Evolutionary conservation across 257 asterid species (phyloP).

Genomic region (Asclepias syriaca): DNA sequence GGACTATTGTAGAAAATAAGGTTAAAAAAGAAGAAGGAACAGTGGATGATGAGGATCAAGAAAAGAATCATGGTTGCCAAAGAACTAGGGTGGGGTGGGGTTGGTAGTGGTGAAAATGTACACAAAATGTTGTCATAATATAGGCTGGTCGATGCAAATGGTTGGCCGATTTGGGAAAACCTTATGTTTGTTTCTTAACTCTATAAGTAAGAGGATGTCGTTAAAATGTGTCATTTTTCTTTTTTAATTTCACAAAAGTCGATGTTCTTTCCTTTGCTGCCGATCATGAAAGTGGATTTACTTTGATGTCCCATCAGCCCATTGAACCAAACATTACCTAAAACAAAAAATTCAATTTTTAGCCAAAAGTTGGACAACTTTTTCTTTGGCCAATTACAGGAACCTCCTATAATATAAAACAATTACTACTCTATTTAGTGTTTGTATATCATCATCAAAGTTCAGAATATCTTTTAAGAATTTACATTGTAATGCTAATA

Average conservation of each 20-base stretch:
- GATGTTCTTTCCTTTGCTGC: neutral
- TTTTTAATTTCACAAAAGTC: neutral
- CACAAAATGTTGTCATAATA: conserved; percentile 2
- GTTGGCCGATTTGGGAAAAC: neutral
- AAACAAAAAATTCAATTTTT: too few species aligned
- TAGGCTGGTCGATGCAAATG: neutral
- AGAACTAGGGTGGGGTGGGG: neutral
- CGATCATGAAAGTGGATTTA: neutral
- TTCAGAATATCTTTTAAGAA: too few species aligned
- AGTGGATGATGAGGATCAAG: too few species aligned
- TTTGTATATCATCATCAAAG: too few species aligned
- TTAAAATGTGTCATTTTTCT: neutral
- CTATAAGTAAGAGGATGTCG: neutral
- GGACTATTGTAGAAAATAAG: too few species aligned
- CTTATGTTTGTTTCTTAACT: neutral
- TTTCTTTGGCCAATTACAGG: neutral
- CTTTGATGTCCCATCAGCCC: neutral
- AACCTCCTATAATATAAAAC: neutral
- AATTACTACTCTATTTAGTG: too few species aligned
- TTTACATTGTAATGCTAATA: too few species aligned
- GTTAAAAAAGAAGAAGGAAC: too few species aligned
- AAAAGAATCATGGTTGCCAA: too few species aligned
- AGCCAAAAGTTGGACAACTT: conserved; percentile 4
- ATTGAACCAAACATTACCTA: neutral
- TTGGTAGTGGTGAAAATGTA: neutral